phyloP scores from a whole-genome alignment of 1,139 yeast genomes.

The Blastobotrys capitulatus region DNA sequence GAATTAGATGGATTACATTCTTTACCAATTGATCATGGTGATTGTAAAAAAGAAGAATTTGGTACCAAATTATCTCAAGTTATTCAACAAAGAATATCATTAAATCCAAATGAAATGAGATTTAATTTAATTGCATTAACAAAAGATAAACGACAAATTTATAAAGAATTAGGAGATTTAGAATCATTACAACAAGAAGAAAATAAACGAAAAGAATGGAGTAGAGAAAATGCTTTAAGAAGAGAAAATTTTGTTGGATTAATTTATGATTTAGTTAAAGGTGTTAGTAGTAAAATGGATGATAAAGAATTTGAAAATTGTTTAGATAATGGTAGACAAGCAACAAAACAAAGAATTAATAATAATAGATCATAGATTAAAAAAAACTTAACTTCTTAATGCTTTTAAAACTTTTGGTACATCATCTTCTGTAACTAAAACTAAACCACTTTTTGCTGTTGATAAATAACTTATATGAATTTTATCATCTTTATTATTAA shows the following conservation, averaged over 20 bases:
- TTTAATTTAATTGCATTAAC: slow-evolving; percentile 58
- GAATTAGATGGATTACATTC: slow-evolving; percentile 63
- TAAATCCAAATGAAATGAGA: slow-evolving; percentile 48
- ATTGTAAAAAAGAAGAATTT: slow-evolving; percentile 42
- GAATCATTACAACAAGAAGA: slow-evolving; percentile 33
- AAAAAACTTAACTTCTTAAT: no score
- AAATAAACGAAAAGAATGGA: slow-evolving; percentile 38
- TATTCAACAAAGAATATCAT: slow-evolving; percentile 43
- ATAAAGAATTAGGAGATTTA: slow-evolving; percentile 39
- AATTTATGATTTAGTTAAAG: slow-evolving; percentile 43
- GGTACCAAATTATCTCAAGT: slow-evolving; percentile 34
- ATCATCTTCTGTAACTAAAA: slow-evolving; percentile 54
- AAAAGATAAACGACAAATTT: slow-evolving; percentile 43
- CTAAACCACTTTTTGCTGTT: slow-evolving; percentile 56
- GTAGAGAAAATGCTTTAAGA: slow-evolving; percentile 42
- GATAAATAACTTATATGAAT: slow-evolving; percentile 49
- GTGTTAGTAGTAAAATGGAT: slow-evolving; percentile 33
- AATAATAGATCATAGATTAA: no score
- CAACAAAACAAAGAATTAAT: slow-evolving; percentile 7
- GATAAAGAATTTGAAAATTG: slow-evolving; percentile 45
- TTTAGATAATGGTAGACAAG: slow-evolving; percentile 32
- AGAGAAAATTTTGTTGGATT: slow-evolving; percentile 53
- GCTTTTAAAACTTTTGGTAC: slow-evolving; percentile 25
- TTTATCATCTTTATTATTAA: slow-evolving; percentile 15
- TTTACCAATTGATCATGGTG: slow-evolving; percentile 53